Evolutionary conservation across 1,139 yeast species (phyloP).

Genomic region (Sugiyamaella novakii): DNA sequence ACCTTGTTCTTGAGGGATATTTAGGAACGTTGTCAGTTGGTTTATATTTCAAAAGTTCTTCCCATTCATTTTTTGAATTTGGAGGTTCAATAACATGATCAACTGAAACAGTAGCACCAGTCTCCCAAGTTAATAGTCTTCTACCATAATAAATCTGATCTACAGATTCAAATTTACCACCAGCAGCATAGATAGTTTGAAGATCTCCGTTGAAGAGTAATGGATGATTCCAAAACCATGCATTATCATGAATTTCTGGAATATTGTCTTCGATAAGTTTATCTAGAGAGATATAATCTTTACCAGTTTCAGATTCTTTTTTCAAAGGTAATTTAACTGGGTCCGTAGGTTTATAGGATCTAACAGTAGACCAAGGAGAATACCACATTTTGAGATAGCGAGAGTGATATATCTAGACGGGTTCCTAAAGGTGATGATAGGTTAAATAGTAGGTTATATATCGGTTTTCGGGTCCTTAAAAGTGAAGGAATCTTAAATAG

Average conservation of each 20-base stretch:
- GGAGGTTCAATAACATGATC: conserved; percentile 70
- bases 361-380: conserved; percentile 24
- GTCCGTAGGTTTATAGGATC: conserved; percentile 24
- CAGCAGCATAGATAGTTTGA: conserved; percentile 70
- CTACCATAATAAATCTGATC: conserved; percentile 76
- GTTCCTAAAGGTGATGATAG: too few relatives aligned
- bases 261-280: conserved; percentile 48
- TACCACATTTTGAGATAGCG: background rate
- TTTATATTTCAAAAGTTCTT: conserved; percentile 52
- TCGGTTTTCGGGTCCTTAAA: too few relatives aligned
- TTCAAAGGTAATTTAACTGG: conserved; percentile 44
- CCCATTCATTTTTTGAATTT: conserved; percentile 50
- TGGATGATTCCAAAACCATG: conserved; percentile 62
- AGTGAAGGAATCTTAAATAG: too few relatives aligned
- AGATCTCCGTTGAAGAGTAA: conserved; percentile 68
- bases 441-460: too few relatives aligned
- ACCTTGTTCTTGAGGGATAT: conserved; percentile 77
- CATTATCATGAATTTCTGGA: conserved; percentile 50
- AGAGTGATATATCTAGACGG: too few relatives aligned
- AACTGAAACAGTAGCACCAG: conserved; percentile 70
- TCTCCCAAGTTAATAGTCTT: conserved; percentile 60
- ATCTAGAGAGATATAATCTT: conserved; percentile 41
- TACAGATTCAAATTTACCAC: conserved; percentile 53
- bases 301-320: conserved; percentile 26
- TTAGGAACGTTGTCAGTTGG: conserved; percentile 72